These are phyloP conservation scores for Arabis alpina DNA, from an alignment of 345 rosid species.

Conservation along the genomic window DNA sequence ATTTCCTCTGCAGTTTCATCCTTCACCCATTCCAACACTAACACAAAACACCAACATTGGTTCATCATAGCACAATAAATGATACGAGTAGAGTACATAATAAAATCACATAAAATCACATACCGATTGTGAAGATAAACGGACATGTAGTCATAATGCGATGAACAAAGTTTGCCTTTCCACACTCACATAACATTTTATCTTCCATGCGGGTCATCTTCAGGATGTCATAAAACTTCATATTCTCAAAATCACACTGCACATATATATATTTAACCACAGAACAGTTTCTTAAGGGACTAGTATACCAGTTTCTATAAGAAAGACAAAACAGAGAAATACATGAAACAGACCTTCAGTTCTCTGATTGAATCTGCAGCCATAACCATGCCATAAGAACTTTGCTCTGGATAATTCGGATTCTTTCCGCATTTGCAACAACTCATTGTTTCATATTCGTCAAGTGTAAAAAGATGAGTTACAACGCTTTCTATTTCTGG, in stretches of 20 bases:
- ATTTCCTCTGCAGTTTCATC: neutral
- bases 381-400: conserved; percentile 29
- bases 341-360: conserved; percentile 25
- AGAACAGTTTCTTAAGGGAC: neutral
- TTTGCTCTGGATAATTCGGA: conserved; percentile 30
- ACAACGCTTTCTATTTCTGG: conserved; percentile 21
- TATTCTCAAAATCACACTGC: conserved; percentile 23
- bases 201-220: conserved; percentile 15
- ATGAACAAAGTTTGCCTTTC: conserved; percentile 20
- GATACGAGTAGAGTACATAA: neutral
- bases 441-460: conserved; percentile 28
- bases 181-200: conserved; percentile 23
- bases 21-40: conserved; percentile 1
- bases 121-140: conserved; percentile 25
- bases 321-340: neutral
- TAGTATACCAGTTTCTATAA: neutral
- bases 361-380: conserved; percentile 37
- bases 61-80: neutral
- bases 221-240: conserved; percentile 17
- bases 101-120: neutral
- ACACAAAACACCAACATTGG: neutral
- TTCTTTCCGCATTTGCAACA: conserved; percentile 31
- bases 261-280: neutral
- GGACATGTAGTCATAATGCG: conserved; percentile 15
- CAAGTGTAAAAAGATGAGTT: conserved; percentile 20